phyloP scores from a whole-genome alignment of 1,284 basidiomycete genomes.

The Rhodotorula sp. region DNA sequence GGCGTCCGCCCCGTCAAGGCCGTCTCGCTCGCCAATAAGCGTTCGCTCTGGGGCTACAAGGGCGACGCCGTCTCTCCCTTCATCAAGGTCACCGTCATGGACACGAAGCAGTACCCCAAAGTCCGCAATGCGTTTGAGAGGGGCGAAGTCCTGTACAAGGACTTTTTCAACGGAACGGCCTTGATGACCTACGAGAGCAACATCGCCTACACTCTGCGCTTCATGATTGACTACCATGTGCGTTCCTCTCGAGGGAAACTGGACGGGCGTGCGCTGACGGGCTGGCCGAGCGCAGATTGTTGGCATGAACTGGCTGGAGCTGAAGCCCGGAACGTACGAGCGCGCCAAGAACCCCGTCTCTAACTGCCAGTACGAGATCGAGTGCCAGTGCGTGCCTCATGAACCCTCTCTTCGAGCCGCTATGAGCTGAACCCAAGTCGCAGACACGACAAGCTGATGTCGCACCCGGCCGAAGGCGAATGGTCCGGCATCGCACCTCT shows the following conservation, averaged over 20 bases:
- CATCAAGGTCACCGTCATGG: slow-evolving; percentile 72
- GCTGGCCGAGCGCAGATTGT: slow-evolving; percentile 64
- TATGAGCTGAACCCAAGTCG: slow-evolving; percentile 1
- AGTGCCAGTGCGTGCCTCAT: slow-evolving; percentile 59
- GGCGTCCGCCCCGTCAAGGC: slow-evolving; percentile 42
- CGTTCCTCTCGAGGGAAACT: not conserved
- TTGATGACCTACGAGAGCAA: slow-evolving; percentile 86
- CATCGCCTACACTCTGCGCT: slow-evolving; percentile 79
- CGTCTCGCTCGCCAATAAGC: slow-evolving; percentile 60
- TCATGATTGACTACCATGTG: slow-evolving; percentile 85
- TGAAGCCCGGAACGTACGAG: slow-evolving; percentile 78
- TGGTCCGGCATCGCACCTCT: slow-evolving; percentile 89
- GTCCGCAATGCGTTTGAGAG: slow-evolving; percentile 90
- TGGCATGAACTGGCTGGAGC: slow-evolving; percentile 97
- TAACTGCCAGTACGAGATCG: slow-evolving; percentile 81
- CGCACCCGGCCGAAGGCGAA: slow-evolving; percentile 66
- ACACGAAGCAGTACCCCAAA: slow-evolving; percentile 74
- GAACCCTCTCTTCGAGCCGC: not conserved
- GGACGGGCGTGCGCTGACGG: not conserved
- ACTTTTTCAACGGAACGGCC: slow-evolving; percentile 60
- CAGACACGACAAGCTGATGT: slow-evolving; percentile 79
- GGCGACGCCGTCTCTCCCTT: slow-evolving; percentile 77
- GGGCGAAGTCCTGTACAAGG: slow-evolving; percentile 68
- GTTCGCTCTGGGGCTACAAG: slow-evolving; percentile 79
- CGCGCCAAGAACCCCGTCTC: slow-evolving; percentile 54